These are phyloP conservation scores for Volutella citrinella DNA, from an alignment of 2,329 filamentous ascomycete genomes.

Conservation along the genomic window DNA sequence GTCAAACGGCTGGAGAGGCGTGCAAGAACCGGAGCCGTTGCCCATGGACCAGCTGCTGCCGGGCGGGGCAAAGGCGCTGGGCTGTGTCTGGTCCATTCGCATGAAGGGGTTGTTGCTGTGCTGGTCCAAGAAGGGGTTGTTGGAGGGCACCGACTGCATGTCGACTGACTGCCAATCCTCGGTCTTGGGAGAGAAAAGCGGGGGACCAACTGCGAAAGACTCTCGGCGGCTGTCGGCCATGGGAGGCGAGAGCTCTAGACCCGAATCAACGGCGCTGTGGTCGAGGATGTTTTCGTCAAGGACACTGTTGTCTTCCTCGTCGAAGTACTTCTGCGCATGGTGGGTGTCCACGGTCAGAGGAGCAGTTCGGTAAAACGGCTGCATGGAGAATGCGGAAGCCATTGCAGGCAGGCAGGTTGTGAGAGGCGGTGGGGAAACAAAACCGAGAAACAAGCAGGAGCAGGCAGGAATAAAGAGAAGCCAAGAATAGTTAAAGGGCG, in stretches of 20 bases:
- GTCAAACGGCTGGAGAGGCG: slow-evolving; percentile 66
- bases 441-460: slow-evolving; percentile 17
- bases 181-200: slow-evolving; percentile 63
- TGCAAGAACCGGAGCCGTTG: slow-evolving; percentile 66
- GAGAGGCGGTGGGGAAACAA: slow-evolving; percentile 8
- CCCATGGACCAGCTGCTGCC: slow-evolving; percentile 60
- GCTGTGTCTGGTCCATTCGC: slow-evolving; percentile 54
- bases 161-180: slow-evolving; percentile 63
- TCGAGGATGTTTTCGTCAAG: slow-evolving; percentile 61
- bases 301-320: slow-evolving; percentile 58
- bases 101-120: slow-evolving; percentile 65
- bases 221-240: slow-evolving; percentile 62
- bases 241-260: slow-evolving; percentile 60
- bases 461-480: slow-evolving; percentile 19
- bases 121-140: slow-evolving; percentile 60
- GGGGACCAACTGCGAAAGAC: slow-evolving; percentile 55
- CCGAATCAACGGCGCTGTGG: slow-evolving; percentile 57
- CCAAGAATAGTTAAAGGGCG: slow-evolving; percentile 17
- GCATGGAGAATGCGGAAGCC: slow-evolving; percentile 50
- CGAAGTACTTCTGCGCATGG: slow-evolving; percentile 54
- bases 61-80: slow-evolving; percentile 37
- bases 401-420: slow-evolving; percentile 33
- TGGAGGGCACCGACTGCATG: slow-evolving; percentile 62
- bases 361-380: slow-evolving; percentile 48
- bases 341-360: slow-evolving; percentile 53